Evolutionary conservation across 352 stramenopile species (phyloP).

Genomic region (Aphanomyces euteiches): DNA sequence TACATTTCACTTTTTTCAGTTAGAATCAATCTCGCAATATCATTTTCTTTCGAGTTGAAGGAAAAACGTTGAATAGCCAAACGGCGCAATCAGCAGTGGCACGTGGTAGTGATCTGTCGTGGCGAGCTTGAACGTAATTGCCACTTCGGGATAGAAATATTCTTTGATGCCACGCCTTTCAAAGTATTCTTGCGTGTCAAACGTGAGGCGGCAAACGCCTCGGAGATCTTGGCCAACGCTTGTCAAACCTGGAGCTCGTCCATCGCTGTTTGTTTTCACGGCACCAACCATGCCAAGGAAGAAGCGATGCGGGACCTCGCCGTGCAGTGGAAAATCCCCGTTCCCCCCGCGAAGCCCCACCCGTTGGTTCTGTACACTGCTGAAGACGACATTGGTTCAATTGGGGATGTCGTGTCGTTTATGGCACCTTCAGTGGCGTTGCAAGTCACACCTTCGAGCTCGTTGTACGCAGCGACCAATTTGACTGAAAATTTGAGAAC

Average conservation of each 20-base stretch:
- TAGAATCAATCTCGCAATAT: too few species aligned
- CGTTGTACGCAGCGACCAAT: constrained; percentile 92
- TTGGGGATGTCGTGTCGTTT: constrained; percentile 66
- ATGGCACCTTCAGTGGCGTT: constrained; percentile 96
- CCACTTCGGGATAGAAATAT: constrained; percentile 85
- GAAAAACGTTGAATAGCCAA: constrained; percentile 88
- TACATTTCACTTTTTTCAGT: too few species aligned
- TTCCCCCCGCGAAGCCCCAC: neutral
- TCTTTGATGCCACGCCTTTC: constrained; percentile 50
- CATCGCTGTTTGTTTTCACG: constrained; percentile 70
- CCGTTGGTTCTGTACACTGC: constrained; percentile 45
- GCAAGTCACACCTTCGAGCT: constrained; percentile 95
- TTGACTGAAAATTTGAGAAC: constrained; percentile 63
- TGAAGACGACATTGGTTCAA: constrained; percentile 41
- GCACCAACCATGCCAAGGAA: constrained; percentile 38
- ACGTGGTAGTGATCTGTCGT: constrained; percentile 86
- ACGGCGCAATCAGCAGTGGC: constrained; percentile 85
- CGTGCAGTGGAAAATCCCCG: constrained; percentile 29
- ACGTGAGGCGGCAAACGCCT: constrained; percentile 76
- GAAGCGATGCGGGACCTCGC: neutral
- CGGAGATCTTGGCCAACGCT: constrained; percentile 41
- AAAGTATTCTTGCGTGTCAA: constrained; percentile 81
- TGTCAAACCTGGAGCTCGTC: constrained; percentile 57
- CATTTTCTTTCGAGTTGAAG: too few species aligned
- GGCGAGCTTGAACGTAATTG: constrained; percentile 74